phyloP scores from a whole-genome alignment of 768 basidiomycete species.

The Lactifluus pinguis region DNA sequence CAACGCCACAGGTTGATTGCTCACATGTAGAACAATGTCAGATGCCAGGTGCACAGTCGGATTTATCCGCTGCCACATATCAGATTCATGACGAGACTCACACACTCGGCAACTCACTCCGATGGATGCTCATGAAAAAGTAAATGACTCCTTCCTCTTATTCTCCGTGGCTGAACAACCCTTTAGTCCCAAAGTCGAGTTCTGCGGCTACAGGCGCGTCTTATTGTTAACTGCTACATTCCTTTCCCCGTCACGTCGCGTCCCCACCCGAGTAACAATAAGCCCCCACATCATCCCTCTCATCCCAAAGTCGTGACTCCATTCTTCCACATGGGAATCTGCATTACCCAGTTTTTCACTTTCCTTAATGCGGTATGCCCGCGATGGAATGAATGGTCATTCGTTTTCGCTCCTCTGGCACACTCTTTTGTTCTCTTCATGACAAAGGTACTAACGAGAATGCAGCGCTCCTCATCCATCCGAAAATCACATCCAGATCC shows the following conservation, averaged over 20 bases:
- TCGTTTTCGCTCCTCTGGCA: background rate
- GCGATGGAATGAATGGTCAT: background rate
- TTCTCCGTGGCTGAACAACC: background rate
- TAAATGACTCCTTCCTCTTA: slow-evolving; percentile 26
- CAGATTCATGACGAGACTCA: slow-evolving; percentile 91
- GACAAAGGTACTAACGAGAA: background rate
- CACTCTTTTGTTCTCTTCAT: slow-evolving; percentile 1
- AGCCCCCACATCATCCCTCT: background rate
- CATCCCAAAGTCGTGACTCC: slow-evolving; percentile 1
- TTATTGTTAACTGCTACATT: slow-evolving; percentile 6
- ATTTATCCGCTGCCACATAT: slow-evolving; percentile 85
- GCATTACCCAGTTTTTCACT: background rate
- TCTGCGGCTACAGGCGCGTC: slow-evolving; percentile 90
- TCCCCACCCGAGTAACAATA: background rate
- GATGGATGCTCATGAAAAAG: slow-evolving; percentile 99
- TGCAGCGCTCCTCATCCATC: slow-evolving; percentile 87
- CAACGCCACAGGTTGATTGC: background rate
- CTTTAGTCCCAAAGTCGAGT: slow-evolving; percentile 86
- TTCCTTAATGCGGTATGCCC: background rate
- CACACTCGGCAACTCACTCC: slow-evolving; percentile 87
- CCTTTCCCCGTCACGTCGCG: background rate
- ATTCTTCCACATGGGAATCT: background rate
- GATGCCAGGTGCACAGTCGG: slow-evolving; percentile 77
- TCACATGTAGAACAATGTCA: slow-evolving; percentile 24
- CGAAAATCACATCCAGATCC: slow-evolving; percentile 89